Conservation (phyloP, 768 basidiomycete genomes). For the Pleurotus djamor region DNA sequence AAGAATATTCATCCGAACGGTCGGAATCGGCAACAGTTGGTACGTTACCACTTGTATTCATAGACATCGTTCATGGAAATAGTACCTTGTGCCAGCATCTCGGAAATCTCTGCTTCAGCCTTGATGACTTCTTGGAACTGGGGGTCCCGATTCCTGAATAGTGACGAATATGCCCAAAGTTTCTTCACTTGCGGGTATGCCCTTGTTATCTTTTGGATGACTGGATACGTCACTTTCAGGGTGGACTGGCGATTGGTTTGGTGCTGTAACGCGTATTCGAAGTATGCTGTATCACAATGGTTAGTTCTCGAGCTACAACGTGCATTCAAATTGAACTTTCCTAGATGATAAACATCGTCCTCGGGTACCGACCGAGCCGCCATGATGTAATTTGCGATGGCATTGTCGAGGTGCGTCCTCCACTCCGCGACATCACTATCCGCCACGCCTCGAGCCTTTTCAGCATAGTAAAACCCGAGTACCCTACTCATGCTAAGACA, state of each 20-base stretch:
- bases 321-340: neutral
- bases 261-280: slow-evolving; percentile 29
- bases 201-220: slow-evolving; percentile 16
- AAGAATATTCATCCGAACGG: no score
- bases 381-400: neutral
- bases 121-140: neutral
- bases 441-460: neutral
- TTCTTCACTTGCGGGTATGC: slow-evolving; percentile 17
- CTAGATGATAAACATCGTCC: neutral
- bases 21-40: no score
- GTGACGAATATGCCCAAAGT: slow-evolving; percentile 18
- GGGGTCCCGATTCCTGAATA: neutral
- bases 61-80: neutral
- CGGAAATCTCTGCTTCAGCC: neutral
- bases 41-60: neutral
- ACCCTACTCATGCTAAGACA: slow-evolving; percentile 13
- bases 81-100: neutral
- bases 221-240: slow-evolving; percentile 17
- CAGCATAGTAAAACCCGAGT: slow-evolving; percentile 16
- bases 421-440: neutral
- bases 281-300: slow-evolving; percentile 8
- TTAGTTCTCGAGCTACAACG: no score
- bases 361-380: neutral
- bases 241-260: slow-evolving; percentile 20
- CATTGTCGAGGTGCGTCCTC: neutral